Evolutionary conservation across 345 rosid species (phyloP).

Genomic region (Garcia nutans): DNA sequence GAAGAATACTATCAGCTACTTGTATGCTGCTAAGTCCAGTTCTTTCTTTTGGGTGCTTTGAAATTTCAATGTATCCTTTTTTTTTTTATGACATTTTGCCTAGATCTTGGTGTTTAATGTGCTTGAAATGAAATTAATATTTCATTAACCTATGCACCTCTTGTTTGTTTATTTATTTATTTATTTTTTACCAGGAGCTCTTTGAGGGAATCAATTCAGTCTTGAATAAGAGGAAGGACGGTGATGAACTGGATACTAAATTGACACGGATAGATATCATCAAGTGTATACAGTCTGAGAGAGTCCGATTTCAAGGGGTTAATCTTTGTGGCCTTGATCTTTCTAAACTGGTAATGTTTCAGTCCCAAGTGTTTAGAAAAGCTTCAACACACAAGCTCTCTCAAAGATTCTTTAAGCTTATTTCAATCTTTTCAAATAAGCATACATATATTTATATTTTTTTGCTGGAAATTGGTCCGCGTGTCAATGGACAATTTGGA

Average conservation of each 20-base stretch:
- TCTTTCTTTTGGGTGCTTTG: background rate
- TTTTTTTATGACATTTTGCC: background rate
- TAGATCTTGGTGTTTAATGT: background rate
- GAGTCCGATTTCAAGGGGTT: constrained; percentile 76
- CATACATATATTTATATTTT: background rate
- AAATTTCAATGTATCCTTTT: background rate
- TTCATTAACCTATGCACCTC: background rate
- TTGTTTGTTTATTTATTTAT: background rate
- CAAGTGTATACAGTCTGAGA: constrained; percentile 81
- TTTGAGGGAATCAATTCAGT: constrained; percentile 50
- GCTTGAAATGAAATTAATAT: background rate
- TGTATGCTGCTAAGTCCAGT: constrained; percentile 40
- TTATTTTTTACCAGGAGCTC: constrained; percentile 63
- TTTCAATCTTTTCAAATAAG: background rate
- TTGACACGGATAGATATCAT: constrained; percentile 76
- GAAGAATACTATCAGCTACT: constrained; percentile 85
- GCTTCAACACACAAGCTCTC: background rate
- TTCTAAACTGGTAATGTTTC: constrained; percentile 73
- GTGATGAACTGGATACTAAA: constrained; percentile 58
- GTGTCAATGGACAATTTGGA: background rate
- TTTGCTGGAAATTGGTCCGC: background rate
- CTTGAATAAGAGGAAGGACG: constrained; percentile 51
- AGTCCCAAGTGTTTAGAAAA: constrained; percentile 14
- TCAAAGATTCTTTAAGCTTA: background rate
- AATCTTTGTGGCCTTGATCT: constrained; percentile 90